phyloP scores from a whole-genome alignment of 805 yeast species.

The Jamesozyma hellenica region DNA sequence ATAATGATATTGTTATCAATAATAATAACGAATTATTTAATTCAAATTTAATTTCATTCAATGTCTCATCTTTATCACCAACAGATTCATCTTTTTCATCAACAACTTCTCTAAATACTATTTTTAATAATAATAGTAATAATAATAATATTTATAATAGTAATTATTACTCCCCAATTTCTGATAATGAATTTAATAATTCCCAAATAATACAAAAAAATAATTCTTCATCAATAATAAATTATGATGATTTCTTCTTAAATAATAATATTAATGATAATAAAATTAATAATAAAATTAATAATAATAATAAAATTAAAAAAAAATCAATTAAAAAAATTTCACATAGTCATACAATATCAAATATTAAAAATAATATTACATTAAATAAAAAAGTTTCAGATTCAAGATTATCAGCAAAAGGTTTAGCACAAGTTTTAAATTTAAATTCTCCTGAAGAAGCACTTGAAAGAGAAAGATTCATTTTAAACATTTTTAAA shows the following conservation, averaged over 20 bases:
- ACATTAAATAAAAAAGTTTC: constrained; percentile 21
- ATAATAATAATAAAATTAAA: not conserved
- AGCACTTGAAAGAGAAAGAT: constrained; percentile 46
- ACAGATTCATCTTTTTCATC: constrained; percentile 2
- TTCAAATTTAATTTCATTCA: not conserved
- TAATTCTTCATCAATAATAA: not conserved
- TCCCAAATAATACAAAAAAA: not conserved
- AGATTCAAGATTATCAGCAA: constrained; percentile 50
- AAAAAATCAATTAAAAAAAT: constrained; percentile 3
- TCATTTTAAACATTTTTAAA: constrained; percentile 42
- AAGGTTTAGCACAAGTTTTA: constrained; percentile 44
- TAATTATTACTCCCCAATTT: too few species aligned
- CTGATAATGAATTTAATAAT: too few species aligned
- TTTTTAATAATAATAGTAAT: not conserved
- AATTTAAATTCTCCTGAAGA: constrained; percentile 41
- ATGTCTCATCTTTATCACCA: constrained; percentile 1
- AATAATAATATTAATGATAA: not conserved
- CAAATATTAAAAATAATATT: constrained; percentile 2
- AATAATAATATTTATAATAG: not conserved
- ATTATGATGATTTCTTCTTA: not conserved
- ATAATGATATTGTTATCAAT: not conserved
- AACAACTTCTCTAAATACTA: not conserved
- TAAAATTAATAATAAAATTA: too few species aligned
- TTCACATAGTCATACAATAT: constrained; percentile 5
- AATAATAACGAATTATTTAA: not conserved